Conservation (phyloP, 2,329 filamentous ascomycete species). For the Coniochaeta pulveracea region DNA sequence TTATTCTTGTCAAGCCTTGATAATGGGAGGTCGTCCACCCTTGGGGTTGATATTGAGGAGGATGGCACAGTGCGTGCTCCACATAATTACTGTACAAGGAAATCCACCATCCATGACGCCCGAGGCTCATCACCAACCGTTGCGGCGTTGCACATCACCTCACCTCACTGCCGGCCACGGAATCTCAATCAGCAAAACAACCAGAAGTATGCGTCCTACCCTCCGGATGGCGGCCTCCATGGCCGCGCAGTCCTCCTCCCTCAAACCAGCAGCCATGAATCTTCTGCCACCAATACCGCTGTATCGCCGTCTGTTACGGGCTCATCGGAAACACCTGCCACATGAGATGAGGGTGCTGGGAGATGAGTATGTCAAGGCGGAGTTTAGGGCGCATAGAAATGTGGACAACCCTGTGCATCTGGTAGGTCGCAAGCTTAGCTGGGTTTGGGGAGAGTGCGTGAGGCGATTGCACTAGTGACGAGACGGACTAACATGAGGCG, state of each 20-base stretch:
- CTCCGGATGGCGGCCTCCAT: too few species aligned
- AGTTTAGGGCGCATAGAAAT: slow-evolving; percentile 74
- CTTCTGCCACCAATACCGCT: slow-evolving; percentile 80
- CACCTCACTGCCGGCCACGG: too few species aligned
- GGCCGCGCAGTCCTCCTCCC: not conserved
- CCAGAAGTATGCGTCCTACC: too few species aligned
- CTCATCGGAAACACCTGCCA: slow-evolving; percentile 70
- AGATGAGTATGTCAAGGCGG: slow-evolving; percentile 85
- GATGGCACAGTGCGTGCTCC: too few species aligned
- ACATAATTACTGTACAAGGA: too few species aligned
- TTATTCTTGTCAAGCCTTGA: too few species aligned
- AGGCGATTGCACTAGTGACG: not conserved
- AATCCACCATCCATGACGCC: too few species aligned
- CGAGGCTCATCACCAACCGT: too few species aligned
- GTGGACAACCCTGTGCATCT: slow-evolving; percentile 89
- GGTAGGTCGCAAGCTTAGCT: slow-evolving; percentile 35
- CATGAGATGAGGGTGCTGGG: slow-evolving; percentile 69
- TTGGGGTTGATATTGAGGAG: too few species aligned
- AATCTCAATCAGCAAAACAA: too few species aligned
- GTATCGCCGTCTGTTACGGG: slow-evolving; percentile 77
- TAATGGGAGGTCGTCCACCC: too few species aligned
- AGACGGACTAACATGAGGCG: not conserved
- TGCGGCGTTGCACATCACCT: too few species aligned
- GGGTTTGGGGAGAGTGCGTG: not conserved
- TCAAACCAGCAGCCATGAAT: slow-evolving; percentile 1